Evolutionary conservation across 495 filamentous ascomycete genomes (phyloP).

Genomic region (Neurospora sp.): DNA sequence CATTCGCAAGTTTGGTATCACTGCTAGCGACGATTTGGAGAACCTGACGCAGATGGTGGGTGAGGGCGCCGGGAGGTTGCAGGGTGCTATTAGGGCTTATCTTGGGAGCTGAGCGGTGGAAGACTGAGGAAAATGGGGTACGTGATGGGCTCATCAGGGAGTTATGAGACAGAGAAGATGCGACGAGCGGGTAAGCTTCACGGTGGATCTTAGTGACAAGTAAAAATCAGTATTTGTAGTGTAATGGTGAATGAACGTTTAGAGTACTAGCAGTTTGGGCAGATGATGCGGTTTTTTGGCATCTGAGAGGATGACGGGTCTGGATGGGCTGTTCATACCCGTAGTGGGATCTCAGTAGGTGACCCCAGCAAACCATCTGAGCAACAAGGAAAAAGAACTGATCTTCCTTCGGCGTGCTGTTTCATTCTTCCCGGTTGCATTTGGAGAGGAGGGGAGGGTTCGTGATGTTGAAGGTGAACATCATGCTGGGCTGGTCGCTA

Average conservation of each 20-base stretch:
- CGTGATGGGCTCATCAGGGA: neutral
- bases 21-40: conserved; percentile 89
- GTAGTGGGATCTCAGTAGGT: neutral
- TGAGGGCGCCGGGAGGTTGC: conserved; percentile 72
- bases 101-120: conserved; percentile 34
- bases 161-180: neutral
- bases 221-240: neutral
- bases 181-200: neutral
- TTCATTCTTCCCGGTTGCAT: neutral
- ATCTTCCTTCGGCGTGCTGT: neutral
- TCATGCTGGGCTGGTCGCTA: no score
- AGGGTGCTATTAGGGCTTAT: conserved; percentile 84
- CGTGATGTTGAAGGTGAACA: no score
- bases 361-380: neutral
- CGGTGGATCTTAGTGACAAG: neutral
- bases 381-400: neutral
- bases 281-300: neutral
- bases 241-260: neutral
- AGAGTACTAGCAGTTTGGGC: neutral
- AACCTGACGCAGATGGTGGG: conserved; percentile 73
- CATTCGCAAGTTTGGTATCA: conserved; percentile 86
- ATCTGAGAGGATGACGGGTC: neutral
- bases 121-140: neutral
- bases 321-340: neutral
- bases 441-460: no score